Evolutionary conservation across 2,329 filamentous ascomycete species (phyloP).

Genomic region (Diaporthe destruens): DNA sequence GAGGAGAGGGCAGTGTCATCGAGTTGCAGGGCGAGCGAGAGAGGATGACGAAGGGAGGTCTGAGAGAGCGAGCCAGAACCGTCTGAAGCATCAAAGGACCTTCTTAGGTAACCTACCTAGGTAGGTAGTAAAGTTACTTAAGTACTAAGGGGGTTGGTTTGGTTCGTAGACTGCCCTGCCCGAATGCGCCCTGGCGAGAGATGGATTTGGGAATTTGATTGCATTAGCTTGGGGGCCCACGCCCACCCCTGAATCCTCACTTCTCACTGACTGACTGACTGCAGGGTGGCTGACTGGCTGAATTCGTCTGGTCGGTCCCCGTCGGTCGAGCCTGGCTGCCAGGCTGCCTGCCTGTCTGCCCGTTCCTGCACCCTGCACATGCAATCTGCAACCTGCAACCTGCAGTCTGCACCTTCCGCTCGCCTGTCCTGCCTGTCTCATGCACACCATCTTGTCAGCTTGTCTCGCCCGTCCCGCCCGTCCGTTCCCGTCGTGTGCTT

Average conservation of each 20-base stretch:
- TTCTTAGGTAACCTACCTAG: too few relatives aligned
- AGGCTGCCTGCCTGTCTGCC: too few relatives aligned
- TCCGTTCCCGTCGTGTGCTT: slow-evolving; percentile 7
- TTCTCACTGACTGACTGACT: slow-evolving; percentile 14
- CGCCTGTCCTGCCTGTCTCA: neutral
- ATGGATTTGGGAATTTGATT: slow-evolving; percentile 28
- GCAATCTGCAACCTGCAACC: neutral
- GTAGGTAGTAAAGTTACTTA: too few relatives aligned
- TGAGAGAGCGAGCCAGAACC: neutral
- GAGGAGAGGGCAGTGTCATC: neutral
- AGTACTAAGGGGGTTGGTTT: too few relatives aligned
- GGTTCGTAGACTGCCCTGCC: too few relatives aligned
- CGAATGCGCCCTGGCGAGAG: neutral
- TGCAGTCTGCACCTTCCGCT: neutral
- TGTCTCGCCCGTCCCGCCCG: slow-evolving; percentile 11
- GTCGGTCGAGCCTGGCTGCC: neutral
- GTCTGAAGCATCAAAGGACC: neutral
- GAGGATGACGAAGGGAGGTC: too few relatives aligned
- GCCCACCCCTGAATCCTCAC: slow-evolving; percentile 24
- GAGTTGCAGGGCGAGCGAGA: neutral
- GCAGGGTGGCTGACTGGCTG: slow-evolving; percentile 15
- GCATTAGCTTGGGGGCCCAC: slow-evolving; percentile 1
- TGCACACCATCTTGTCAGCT: neutral
- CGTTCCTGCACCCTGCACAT: slow-evolving; percentile 13
- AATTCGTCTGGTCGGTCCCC: neutral